Conservation (phyloP, 106 monocot genomes). For the Dioscorea dumetorum region DNA sequence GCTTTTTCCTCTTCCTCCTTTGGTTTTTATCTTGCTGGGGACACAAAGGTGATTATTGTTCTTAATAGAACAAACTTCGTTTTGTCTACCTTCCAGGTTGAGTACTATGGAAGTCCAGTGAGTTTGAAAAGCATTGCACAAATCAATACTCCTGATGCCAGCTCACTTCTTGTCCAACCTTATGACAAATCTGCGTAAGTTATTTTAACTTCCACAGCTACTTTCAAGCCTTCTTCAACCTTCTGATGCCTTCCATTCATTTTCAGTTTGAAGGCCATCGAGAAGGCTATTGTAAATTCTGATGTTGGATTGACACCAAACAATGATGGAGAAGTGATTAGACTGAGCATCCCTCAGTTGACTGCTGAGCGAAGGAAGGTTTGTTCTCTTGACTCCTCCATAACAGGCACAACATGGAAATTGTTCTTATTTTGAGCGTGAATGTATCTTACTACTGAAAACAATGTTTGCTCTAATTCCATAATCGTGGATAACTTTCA, state of each 20-base stretch:
- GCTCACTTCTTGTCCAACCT: conserved; percentile 81
- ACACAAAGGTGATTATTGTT: no score
- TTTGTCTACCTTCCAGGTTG: conserved; percentile 48
- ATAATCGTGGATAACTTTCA: no score
- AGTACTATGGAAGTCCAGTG: conserved; percentile 95
- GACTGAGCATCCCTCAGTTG: conserved; percentile 70
- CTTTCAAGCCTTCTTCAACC: not conserved
- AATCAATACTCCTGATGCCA: conserved; percentile 88
- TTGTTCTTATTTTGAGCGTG: no score
- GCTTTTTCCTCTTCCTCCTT: no score
- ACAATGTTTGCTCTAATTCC: no score
- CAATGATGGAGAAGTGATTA: conserved; percentile 90
- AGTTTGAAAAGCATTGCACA: conserved; percentile 91
- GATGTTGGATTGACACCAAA: conserved; percentile 86
- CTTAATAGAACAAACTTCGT: no score
- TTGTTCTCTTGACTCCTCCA: not conserved
- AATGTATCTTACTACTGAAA: no score
- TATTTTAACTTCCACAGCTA: not conserved
- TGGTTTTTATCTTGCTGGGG: no score
- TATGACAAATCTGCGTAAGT: conserved; percentile 91
- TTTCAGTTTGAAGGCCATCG: conserved; percentile 81
- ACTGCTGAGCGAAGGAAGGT: conserved; percentile 98
- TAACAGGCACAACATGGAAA: no score
- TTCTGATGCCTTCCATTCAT: not conserved
- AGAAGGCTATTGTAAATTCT: conserved; percentile 85